phyloP scores from a whole-genome alignment of 23 red algal genomes.

The Gracilaria vermiculophylla region DNA sequence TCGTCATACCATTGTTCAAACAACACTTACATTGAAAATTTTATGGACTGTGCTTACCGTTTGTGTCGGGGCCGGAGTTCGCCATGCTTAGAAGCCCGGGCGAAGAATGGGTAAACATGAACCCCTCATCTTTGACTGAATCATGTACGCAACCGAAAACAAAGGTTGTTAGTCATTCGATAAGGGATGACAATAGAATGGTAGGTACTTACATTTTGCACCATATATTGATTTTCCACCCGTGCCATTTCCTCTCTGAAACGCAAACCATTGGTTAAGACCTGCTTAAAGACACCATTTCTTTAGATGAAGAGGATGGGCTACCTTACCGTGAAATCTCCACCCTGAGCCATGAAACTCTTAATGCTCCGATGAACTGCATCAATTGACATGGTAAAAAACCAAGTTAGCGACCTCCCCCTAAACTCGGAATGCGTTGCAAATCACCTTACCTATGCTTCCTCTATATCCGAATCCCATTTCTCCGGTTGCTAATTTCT shows the following conservation, averaged over 20 bases:
- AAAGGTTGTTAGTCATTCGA: neutral
- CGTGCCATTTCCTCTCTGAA: conserved; percentile 73
- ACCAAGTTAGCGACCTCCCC: neutral
- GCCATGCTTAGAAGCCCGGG: conserved; percentile 93
- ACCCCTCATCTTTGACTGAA: conserved; percentile 87
- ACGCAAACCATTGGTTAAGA: conserved; percentile 19
- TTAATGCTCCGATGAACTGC: conserved; percentile 87
- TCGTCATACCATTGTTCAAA: neutral
- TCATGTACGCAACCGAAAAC: neutral
- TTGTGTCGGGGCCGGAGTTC: conserved; percentile 88
- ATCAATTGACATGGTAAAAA: neutral
- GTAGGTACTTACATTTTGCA: conserved; percentile 43
- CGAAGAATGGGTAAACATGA: conserved; percentile 68
- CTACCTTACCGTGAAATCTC: conserved; percentile 82
- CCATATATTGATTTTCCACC: conserved; percentile 97
- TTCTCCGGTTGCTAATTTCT: conserved; percentile 62
- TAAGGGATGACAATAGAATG: neutral
- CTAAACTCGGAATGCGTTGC: neutral
- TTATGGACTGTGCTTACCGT: conserved; percentile 66
- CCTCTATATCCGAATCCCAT: conserved; percentile 81
- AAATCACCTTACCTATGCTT: conserved; percentile 44
- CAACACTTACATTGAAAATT: neutral
- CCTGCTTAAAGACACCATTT: neutral
- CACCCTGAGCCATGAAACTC: conserved; percentile 96
- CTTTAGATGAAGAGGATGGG: neutral